phyloP scores from a whole-genome alignment of 192 early-diverging fungal genomes.

The Spinellus fusiger region DNA sequence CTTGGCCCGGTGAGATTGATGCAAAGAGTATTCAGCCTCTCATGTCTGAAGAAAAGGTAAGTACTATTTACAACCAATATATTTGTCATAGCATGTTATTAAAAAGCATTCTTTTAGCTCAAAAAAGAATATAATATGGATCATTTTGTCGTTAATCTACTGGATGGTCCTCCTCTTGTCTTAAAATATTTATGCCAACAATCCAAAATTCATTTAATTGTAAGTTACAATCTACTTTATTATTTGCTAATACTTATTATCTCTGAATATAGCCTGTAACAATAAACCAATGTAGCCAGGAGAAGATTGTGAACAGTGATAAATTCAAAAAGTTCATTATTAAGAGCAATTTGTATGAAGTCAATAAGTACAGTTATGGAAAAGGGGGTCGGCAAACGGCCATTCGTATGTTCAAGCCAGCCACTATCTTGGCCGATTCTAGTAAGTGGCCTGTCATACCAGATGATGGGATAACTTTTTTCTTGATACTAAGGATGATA shows the following conservation, averaged over 20 bases:
- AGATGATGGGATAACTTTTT: background rate
- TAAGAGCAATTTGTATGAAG: slow-evolving; percentile 15
- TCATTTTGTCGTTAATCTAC: slow-evolving; percentile 63
- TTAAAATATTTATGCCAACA: slow-evolving; percentile 59
- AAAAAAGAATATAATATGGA: slow-evolving; percentile 57
- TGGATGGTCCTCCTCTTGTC: slow-evolving; percentile 66
- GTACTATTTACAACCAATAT: background rate
- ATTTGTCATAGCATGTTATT: no score
- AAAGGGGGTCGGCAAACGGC: slow-evolving; percentile 11
- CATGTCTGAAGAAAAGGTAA: slow-evolving; percentile 19
- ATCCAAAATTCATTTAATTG: slow-evolving; percentile 52
- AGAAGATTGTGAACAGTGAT: slow-evolving; percentile 5
- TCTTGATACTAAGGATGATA: no score
- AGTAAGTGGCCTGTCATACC: slow-evolving; percentile 11
- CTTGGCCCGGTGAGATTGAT: slow-evolving; percentile 32
- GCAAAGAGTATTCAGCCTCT: slow-evolving; percentile 32
- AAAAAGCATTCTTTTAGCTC: slow-evolving; percentile 32
- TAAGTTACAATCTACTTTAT: slow-evolving; percentile 16
- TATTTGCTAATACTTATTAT: background rate
- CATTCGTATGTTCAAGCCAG: slow-evolving; percentile 9
- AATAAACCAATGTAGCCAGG: background rate
- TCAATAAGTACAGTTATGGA: slow-evolving; percentile 31
- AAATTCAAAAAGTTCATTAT: slow-evolving; percentile 20
- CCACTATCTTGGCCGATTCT: slow-evolving; percentile 15
- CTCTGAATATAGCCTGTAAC: slow-evolving; percentile 24